Evolutionary conservation across 2,329 filamentous ascomycete genomes (phyloP), one percentile per base, ranked within the genome.

Genomic region (Cladosporium sp.): DNA sequence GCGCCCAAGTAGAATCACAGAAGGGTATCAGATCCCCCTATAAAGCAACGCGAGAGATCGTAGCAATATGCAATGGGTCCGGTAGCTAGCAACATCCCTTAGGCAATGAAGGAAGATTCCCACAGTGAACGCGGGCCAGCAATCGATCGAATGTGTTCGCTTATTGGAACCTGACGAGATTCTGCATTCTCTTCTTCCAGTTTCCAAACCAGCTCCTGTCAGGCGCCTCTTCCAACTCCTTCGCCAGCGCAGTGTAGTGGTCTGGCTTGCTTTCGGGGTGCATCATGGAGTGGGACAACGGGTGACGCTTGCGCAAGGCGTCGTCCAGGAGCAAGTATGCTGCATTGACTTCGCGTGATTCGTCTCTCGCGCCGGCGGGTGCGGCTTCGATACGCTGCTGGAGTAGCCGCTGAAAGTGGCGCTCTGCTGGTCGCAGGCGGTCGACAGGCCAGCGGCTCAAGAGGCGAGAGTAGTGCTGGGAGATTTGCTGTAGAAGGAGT

Each of bases 291-390:
- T 69, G 59, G 1, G 75, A 65, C 2, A 78, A 55, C 2, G 76
- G 76, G 53, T 75, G 79, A 59, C 72, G 58, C 45, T 74, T 77
- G 40, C 65, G 68, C 58, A 81, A 83, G 42, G 77, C 68, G 60
- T 84, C 74, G 56, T 82, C 78, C 2, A 84, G 67, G n/a, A 84
- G 67, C 2, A 77, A 74, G 54, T 78, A 80, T 1, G 84, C 72
- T 4, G 78, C 79, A 57, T 82, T 83, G 48, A 81, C 65, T 57
- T 79, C 72, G 27, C 64, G 63, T 27, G 69, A 59, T 53, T 78
- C 75, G 39, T 59, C 40, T 13, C 53, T 52, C 45, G 56, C 50
- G 40, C 59, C 51, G 0, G 59, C 48, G 41, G 59, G 65, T 7
- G 58, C 67, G 43, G 42, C 60, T 27, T 64, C 62, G 52, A 69